phyloP scores from a whole-genome alignment of 768 basidiomycete genomes.

The Russula sp. region DNA sequence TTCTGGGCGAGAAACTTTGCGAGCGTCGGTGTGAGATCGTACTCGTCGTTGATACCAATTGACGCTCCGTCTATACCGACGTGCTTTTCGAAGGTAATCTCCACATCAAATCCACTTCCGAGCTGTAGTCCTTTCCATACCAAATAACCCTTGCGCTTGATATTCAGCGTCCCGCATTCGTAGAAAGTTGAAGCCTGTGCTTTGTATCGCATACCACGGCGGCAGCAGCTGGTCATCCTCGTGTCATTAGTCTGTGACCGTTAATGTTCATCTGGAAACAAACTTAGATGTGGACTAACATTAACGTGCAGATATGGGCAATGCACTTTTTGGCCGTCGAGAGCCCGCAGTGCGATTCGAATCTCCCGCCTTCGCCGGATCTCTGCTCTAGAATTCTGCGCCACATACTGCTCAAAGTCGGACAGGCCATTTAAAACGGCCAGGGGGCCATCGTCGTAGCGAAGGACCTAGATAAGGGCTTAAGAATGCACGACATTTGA shows the following conservation, averaged over 20 bases:
- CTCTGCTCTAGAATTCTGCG: conserved; percentile 54
- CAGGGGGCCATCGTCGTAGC: conserved; percentile 60
- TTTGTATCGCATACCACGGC: conserved; percentile 46
- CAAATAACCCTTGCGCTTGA: conserved; percentile 53
- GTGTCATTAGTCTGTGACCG: conserved; percentile 47
- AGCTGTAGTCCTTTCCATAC: conserved; percentile 52
- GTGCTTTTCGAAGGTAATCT: conserved; percentile 53
- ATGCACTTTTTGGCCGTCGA: conserved; percentile 58
- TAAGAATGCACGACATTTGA: conserved; percentile 6
- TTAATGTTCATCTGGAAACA: conserved; percentile 4
- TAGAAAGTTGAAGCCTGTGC: conserved; percentile 50
- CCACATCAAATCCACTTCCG: conserved; percentile 67
- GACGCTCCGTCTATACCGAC: conserved; percentile 48
- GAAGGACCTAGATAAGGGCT: conserved; percentile 49
- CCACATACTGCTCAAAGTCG: conserved; percentile 57
- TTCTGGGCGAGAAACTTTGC: conserved; percentile 64
- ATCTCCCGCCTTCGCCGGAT: conserved; percentile 53
- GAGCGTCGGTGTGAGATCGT: conserved; percentile 57
- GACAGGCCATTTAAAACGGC: conserved; percentile 46
- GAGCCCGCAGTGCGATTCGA: conserved; percentile 58
- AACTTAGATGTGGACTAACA: conserved; percentile 38
- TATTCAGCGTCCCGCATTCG: conserved; percentile 46
- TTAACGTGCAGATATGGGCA: conserved; percentile 64
- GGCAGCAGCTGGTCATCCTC: conserved; percentile 45
- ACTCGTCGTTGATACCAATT: conserved; percentile 66